phyloP scores from a whole-genome alignment of 129 eudicot species.

The Heracleum sosnowskyi region DNA sequence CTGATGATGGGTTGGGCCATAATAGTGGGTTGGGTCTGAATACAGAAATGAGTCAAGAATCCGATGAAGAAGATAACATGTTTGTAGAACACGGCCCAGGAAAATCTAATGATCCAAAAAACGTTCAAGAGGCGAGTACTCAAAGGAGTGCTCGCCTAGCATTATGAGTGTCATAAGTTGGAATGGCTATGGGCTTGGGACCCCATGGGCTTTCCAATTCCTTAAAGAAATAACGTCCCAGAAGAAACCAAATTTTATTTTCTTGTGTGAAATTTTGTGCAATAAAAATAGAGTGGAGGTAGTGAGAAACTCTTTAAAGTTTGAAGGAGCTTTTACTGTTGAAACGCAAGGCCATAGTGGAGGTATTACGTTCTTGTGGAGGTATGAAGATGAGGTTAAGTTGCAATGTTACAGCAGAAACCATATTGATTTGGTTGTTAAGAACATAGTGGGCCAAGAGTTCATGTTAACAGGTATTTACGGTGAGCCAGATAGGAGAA shows the following conservation, averaged over 20 bases:
- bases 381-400: not conserved
- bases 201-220: not conserved
- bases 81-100: no score
- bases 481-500: not conserved
- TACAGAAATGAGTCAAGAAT: no score
- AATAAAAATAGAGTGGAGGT: not conserved
- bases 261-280: not conserved
- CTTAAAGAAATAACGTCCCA: not conserved
- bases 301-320: not conserved
- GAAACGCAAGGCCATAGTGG: not conserved
- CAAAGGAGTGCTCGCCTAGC: not conserved
- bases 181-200: not conserved
- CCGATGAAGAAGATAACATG: no score
- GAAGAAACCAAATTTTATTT: not conserved
- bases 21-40: no score
- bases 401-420: not conserved
- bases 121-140: not conserved
- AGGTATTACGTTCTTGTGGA: not conserved
- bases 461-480: not conserved
- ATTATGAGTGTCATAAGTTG: not conserved
- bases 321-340: not conserved
- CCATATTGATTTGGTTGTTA: not conserved
- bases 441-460: accelerated
- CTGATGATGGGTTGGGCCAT: no score
- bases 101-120: not conserved